Evolutionary conservation across 2,329 filamentous ascomycete genomes (phyloP).

Genomic region (Calonectria naviculata): DNA sequence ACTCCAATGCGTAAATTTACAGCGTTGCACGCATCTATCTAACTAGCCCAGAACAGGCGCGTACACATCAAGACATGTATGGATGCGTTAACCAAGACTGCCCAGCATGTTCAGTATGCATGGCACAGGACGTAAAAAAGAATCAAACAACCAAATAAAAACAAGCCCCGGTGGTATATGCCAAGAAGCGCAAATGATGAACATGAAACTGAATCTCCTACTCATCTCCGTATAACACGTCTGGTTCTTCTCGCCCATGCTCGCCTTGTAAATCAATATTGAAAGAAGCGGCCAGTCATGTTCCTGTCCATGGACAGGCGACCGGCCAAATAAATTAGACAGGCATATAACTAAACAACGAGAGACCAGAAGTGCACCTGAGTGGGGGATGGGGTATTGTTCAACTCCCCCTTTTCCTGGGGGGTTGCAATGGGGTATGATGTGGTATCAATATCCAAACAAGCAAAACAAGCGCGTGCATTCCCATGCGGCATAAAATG

Average conservation of each 20-base stretch:
- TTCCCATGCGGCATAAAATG: conserved; percentile 25
- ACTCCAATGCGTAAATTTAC: conserved; percentile 32
- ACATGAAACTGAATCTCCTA: conserved; percentile 17
- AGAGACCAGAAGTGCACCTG: conserved; percentile 4
- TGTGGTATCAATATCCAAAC: conserved; percentile 33
- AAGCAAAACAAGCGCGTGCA: conserved; percentile 30
- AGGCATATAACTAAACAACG: neutral
- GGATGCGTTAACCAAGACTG: conserved; percentile 21
- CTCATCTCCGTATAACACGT: conserved; percentile 11
- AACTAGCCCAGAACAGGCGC: conserved; percentile 21
- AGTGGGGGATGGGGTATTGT: conserved; percentile 35
- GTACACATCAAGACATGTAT: conserved; percentile 25
- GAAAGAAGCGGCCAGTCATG: conserved; percentile 11
- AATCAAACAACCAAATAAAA: conserved; percentile 10
- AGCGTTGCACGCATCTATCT: conserved; percentile 26
- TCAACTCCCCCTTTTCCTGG: conserved; percentile 24
- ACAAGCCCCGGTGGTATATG: conserved; percentile 10
- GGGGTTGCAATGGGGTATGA: conserved; percentile 15
- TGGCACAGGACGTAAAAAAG: conserved; percentile 27
- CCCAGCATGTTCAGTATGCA: conserved; percentile 28
- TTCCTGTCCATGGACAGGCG: conserved; percentile 10
- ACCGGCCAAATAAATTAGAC: conserved; percentile 2
- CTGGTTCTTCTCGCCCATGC: conserved; percentile 14
- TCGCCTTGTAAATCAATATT: conserved; percentile 12
- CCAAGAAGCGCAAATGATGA: conserved; percentile 16